Conservation (phyloP, 441 rosid genomes). For the California macrophylla region DNA sequence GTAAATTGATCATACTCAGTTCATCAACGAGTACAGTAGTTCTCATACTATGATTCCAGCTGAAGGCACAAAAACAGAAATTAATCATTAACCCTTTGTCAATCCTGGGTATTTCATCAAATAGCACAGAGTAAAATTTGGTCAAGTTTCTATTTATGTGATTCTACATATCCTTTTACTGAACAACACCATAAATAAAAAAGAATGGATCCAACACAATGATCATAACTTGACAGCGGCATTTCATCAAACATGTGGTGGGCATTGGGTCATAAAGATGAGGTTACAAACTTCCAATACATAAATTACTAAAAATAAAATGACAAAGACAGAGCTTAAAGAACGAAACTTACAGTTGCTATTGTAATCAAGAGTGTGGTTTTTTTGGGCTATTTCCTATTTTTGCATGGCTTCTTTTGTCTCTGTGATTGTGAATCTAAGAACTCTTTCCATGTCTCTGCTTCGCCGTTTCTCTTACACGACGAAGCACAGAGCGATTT, state of each 20-base stretch:
- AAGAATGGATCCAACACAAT: background rate
- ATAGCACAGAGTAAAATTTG: background rate
- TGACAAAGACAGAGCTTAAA: background rate
- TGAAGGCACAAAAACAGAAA: background rate
- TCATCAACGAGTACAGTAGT: background rate
- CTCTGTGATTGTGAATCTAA: background rate
- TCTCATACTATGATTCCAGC: background rate
- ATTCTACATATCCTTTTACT: background rate
- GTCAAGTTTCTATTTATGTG: background rate
- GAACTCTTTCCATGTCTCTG: too few species aligned
- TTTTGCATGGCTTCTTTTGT: background rate
- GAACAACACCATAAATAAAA: background rate
- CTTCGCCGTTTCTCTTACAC: too few species aligned
- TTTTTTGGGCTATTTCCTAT: background rate
- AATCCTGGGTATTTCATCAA: background rate
- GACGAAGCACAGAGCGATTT: too few species aligned
- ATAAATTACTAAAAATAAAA: background rate
- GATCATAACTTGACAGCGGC: slow-evolving; percentile 1
- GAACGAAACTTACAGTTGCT: background rate
- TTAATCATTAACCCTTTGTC: background rate
- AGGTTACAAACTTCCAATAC: background rate
- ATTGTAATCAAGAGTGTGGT: background rate
- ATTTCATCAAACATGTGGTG: slow-evolving; percentile 1
- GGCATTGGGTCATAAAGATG: background rate
- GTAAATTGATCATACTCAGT: background rate